Base-by-base conservation (phyloP, 106 monocot genomes). In the Allium sativum region DNA sequence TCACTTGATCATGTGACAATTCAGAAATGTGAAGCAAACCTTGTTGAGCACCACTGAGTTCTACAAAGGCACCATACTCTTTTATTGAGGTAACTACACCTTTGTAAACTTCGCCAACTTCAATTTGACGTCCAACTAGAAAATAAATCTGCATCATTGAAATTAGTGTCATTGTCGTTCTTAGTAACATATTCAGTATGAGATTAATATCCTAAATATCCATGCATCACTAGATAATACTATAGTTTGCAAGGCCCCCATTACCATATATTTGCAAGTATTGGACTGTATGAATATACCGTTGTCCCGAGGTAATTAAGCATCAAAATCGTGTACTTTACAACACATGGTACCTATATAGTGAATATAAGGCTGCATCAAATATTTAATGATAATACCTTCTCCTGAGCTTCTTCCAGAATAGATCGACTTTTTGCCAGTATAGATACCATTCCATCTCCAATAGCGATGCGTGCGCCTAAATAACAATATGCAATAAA, bases 21-120 rank as follows among this genome's bases (percentile, higher is more conserved):
- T 96, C 96, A 68, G 96, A 96, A 61, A 88, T 96, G 62, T 96
- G 96, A 50, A 96, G 79, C 54, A 96, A 77, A 48, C 87, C 96
- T 65, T 96, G 87, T 46, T 91, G 87, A 6, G 90, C 96, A 57
- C 96, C 96, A 65, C 77, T 86, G 20, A 96, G 79, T 77, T 91
- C 87, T 59, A 96, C 82, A 80, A 96, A 96, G 55, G 91, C 96
- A 65, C 96, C 96, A 69, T 76, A 96, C 61, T 96, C 96, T 72
- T 96, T 96, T 20, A 96, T 70, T 48, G 96, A 80, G 20, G 71
- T 48, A 66, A 96, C 59, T n/a, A 84, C 71, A 53, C 90, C 96
- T 87, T 82, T 96, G 65, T 91, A 96, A 56, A 78, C 72, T 13
- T 75, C 66, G 41, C 96, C 96, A 79, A 96, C 80, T 82, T 96